Evolutionary conservation across 1,284 basidiomycete species (phyloP).

Genomic region (Melampsora larici-populina): DNA sequence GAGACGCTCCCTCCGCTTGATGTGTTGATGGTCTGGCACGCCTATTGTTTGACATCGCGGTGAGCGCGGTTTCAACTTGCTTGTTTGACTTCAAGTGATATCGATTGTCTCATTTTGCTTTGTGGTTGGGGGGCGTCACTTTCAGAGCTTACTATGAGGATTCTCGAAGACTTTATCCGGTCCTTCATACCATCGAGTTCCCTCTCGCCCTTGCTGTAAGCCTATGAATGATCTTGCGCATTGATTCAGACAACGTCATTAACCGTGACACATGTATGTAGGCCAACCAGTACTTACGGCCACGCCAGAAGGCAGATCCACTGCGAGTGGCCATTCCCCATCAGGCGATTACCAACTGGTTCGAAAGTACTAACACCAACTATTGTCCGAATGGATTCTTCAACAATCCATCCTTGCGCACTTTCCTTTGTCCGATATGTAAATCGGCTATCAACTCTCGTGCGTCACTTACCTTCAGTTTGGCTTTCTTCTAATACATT

Average conservation of each 20-base stretch:
- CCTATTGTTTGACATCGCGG: constrained; percentile 45
- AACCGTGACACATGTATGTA: not conserved
- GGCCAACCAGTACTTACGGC: not conserved
- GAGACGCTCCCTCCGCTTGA: constrained; percentile 43
- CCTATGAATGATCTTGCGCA: not conserved
- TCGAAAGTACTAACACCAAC: not conserved
- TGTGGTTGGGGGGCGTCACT: not conserved
- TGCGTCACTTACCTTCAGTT: not conserved
- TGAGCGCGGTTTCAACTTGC: not conserved
- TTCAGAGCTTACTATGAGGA: not conserved
- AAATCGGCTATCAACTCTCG: not conserved
- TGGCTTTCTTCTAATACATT: too few relatives aligned
- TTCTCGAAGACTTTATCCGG: not conserved
- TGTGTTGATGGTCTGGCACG: constrained; percentile 47
- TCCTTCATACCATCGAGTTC: not conserved
- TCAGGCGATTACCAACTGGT: not conserved
- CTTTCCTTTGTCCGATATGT: not conserved
- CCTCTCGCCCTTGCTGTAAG: constrained; percentile 8
- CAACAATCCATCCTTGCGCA: not conserved
- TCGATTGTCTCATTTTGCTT: not conserved
- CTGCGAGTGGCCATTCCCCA: not conserved
- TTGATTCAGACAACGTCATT: not conserved
- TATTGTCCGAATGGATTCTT: not conserved
- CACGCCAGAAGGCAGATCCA: not conserved
- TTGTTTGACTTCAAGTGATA: constrained; percentile 18